Evolutionary conservation across 257 asterid species (phyloP).

Genomic region (Prunella vulgaris): DNA sequence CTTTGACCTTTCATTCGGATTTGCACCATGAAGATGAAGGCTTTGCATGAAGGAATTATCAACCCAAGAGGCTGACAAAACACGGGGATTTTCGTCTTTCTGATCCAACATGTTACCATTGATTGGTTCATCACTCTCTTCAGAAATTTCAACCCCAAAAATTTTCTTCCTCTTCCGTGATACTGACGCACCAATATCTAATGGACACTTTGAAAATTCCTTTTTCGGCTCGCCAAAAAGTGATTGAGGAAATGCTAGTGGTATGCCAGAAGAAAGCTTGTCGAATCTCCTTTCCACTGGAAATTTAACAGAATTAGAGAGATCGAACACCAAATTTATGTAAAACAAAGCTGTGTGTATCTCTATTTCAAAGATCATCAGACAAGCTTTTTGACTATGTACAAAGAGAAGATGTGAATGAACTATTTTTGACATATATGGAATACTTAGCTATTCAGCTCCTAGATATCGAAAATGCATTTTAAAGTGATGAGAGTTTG

Average conservation of each 20-base stretch:
- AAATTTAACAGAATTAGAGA: conserved; percentile 20
- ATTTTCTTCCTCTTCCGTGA: conserved; percentile 40
- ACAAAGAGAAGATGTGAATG: too few species aligned
- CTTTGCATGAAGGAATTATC: conserved; percentile 28
- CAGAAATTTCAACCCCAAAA: conserved; percentile 67
- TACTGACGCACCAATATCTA: conserved; percentile 29
- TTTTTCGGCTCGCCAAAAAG: conserved; percentile 26
- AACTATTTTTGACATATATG: neutral
- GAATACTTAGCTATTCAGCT: neutral
- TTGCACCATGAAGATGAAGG: conserved; percentile 14
- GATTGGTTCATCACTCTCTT: conserved; percentile 29
- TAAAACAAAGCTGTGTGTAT: neutral
- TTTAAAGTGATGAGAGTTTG: neutral
- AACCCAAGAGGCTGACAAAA: conserved; percentile 23
- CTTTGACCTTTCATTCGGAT: conserved; percentile 17
- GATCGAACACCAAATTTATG: neutral
- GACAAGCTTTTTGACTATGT: neutral
- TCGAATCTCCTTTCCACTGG: conserved; percentile 33
- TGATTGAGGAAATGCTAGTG: conserved; percentile 19
- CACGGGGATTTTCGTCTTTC: neutral
- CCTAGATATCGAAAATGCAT: neutral
- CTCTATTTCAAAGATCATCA: neutral
- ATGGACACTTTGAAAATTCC: conserved; percentile 19
- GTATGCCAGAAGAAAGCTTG: conserved; percentile 25
- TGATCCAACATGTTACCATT: neutral